Base-by-base conservation (phyloP, 495 filamentous ascomycete species). In the Aspergillus biplanus region DNA sequence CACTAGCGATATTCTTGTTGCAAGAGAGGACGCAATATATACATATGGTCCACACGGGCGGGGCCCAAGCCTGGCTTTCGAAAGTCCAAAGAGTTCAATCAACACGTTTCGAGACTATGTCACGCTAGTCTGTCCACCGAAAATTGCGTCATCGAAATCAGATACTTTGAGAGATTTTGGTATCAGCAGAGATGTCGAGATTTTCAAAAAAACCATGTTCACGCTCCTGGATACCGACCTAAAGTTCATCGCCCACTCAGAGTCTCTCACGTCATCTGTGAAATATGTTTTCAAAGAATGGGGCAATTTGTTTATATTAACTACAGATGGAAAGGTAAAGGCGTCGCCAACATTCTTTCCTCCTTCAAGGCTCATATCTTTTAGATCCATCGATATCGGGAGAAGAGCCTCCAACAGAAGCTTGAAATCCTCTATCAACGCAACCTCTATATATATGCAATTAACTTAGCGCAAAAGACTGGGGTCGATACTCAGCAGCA, bases 371-470 rank as follows among this genome's bases (percentile, higher is more conserved):
- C 46, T 71, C 67, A 71, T 67, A 21, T 52, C 15, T 58, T 42
- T 6, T 56, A 93, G 90, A 84, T 96, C 32, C 90, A 88, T 63
- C 89, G 92, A 6, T 99, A 99, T 72, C 92, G 93, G 65, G 93
- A 98, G 68, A 97, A 97, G 74, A 84, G 87, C 0, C 81, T 98
- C 8, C 89, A 92, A 67, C 93, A 97, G 67, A 90, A 93, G 69
- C 83, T 99, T 3, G 96, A 98, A 65, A 90, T 97, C 63, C 83
- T 99, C 18, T 98, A 97, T 60, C 92, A 96, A 65, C 87, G 93
- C 60, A 97, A 97, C 67, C 85, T 97, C 21, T 98, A 92, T 72
- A 87, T 93, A 18, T 79, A 95, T 58, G 94, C 95, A 5, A 97
- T 97, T 66, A 95, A 93, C 69, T 82, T 98, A 54, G 95, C 96